Evolutionary conservation across 1,284 basidiomycete species (phyloP).

Genomic region (Ustilago cynodontis): DNA sequence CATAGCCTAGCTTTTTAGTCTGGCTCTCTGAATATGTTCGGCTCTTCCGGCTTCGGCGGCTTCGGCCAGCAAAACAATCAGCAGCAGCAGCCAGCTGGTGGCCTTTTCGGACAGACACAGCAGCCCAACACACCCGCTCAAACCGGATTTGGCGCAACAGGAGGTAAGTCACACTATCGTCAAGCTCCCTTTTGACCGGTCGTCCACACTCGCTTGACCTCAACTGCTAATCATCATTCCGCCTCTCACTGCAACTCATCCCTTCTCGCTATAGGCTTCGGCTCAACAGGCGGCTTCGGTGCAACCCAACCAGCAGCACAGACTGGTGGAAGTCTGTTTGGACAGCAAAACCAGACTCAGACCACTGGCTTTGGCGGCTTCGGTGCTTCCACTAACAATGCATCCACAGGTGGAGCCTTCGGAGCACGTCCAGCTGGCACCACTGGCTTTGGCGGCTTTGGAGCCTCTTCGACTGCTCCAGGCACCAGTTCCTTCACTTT

Average conservation of each 20-base stretch:
- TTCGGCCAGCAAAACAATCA: slow-evolving; percentile 65
- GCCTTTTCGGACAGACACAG: slow-evolving; percentile 68
- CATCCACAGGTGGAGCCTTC: slow-evolving; percentile 46
- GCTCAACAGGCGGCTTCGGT: slow-evolving; percentile 48
- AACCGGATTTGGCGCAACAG: slow-evolving; percentile 40
- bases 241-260: neutral
- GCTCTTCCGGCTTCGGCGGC: slow-evolving; percentile 58
- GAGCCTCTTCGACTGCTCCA: slow-evolving; percentile 32
- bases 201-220: neutral
- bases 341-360: slow-evolving; percentile 56
- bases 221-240: neutral
- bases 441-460: slow-evolving; percentile 61
- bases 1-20: neutral
- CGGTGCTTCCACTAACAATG: slow-evolving; percentile 50
- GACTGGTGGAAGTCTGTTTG: slow-evolving; percentile 67
- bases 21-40: slow-evolving; percentile 48
- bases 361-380: slow-evolving; percentile 57
- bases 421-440: slow-evolving; percentile 57
- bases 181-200: neutral
- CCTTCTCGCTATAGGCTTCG: slow-evolving; percentile 31
- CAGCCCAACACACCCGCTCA: slow-evolving; percentile 64
- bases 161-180: slow-evolving; percentile 32
- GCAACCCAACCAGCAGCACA: slow-evolving; percentile 57
- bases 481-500: slow-evolving; percentile 50
- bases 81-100: slow-evolving; percentile 63